Evolutionary conservation across 495 filamentous ascomycete genomes (phyloP).

Genomic region (Elaphomyces granulatus): DNA sequence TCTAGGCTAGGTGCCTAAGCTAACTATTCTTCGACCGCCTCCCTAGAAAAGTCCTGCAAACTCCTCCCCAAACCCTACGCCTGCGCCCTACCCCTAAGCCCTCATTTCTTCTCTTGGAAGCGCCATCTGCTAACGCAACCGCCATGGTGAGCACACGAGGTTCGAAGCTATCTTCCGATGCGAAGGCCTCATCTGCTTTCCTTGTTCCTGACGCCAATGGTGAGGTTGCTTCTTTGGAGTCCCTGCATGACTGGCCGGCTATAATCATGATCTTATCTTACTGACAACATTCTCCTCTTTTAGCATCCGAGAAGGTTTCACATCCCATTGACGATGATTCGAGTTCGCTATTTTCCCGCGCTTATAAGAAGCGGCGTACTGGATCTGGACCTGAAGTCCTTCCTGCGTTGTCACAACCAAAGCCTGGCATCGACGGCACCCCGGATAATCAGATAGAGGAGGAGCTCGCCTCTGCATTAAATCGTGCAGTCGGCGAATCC

Average conservation of each 20-base stretch:
- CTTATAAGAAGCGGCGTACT: slow-evolving; percentile 31
- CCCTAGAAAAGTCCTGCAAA: slow-evolving; percentile 3
- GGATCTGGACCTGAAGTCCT: slow-evolving; percentile 19
- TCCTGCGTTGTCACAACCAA: slow-evolving; percentile 8
- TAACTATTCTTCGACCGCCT: no score
- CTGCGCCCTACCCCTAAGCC: slow-evolving; percentile 40
- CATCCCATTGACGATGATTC: slow-evolving; percentile 24
- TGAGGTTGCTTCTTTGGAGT: slow-evolving; percentile 21
- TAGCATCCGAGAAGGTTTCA: slow-evolving; percentile 18
- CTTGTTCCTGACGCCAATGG: slow-evolving; percentile 22
- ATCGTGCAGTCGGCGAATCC: neutral
- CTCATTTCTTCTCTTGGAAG: slow-evolving; percentile 40
- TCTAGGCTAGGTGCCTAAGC: no score
- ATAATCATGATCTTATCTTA: no score
- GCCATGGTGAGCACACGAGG: slow-evolving; percentile 25
- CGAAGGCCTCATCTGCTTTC: slow-evolving; percentile 16
- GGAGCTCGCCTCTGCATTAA: slow-evolving; percentile 26
- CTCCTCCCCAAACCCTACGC: slow-evolving; percentile 18
- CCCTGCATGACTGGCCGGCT: no score
- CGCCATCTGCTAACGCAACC: slow-evolving; percentile 11
- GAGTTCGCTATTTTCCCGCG: slow-evolving; percentile 20
- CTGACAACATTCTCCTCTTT: neutral
- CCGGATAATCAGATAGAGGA: slow-evolving; percentile 31
- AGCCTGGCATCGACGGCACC: slow-evolving; percentile 11
- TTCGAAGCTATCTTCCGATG: slow-evolving; percentile 19